Evolutionary conservation across 495 filamentous ascomycete species (phyloP), one percentile per base, ranked within the genome.

Genomic region (Penicillium crystallinum): DNA sequence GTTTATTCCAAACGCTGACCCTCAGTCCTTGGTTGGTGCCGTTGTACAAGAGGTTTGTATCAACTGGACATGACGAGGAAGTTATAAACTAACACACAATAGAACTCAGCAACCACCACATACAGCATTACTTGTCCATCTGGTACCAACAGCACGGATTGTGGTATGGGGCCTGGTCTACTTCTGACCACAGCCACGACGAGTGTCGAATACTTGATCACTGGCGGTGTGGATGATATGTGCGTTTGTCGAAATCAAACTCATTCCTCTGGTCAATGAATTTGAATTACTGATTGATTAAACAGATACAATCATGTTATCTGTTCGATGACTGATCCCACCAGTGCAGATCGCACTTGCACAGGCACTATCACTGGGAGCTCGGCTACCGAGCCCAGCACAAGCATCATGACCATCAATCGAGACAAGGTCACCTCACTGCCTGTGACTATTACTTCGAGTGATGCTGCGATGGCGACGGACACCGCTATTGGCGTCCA

Each of bases 91-190:
- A 21, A 29, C 14, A 18, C 15, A 2, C 9, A 5, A 21, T 6
- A 72, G 59, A 58, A 57, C 30, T 54, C 70, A 21, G 58, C 66
- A 25, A 69, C 68, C 4, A 75, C 74, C 0, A 71, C 70, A 2
- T 77, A 72, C 49, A 59, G 54, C 43, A 52, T 78, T 53, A 58
- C 56, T 18, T 80, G 76, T 55, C 67, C 71, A 0, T 37, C 63
- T 2, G 68, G 66, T n/a, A 65, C 64, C 0, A 53, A 62, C 25
- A 6, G 56, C 42, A 19, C 29, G 8, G 61, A 68, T 7, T 76
- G 73, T 43, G 71, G 69, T 11, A 59, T 69, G 54, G 67, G 59
- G 0, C 58, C 57, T 0, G 70, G 68, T 22, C 9, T 73, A 17
- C 65, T 55, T 12, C 17, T 73, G 4, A 59, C 66, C 38, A 56